Conservation (phyloP, 2,329 filamentous ascomycete genomes). For the Chaetomium strumarium region DNA sequence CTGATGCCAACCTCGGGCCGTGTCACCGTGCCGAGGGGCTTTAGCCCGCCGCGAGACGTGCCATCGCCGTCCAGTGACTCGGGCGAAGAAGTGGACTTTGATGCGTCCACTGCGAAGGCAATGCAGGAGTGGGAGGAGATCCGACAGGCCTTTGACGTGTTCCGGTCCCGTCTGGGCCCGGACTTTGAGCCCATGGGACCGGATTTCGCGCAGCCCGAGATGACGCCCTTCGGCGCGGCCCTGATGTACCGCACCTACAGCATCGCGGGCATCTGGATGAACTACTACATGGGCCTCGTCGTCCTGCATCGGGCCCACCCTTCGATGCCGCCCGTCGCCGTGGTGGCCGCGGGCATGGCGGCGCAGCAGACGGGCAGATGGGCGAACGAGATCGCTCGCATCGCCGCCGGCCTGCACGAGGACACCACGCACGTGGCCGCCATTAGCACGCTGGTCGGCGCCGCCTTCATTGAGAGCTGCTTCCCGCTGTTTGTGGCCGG, state of each 20-base stretch:
- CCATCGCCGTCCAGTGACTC: constrained; percentile 37
- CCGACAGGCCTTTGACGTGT: constrained; percentile 60
- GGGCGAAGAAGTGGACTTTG: constrained; percentile 52
- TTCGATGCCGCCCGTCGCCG: constrained; percentile 82
- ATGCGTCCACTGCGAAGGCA: constrained; percentile 61
- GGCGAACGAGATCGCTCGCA: constrained; percentile 71
- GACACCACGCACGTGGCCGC: constrained; percentile 46
- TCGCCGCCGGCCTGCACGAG: constrained; percentile 65
- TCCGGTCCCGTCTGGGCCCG: constrained; percentile 60
- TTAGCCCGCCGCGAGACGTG: constrained; percentile 42
- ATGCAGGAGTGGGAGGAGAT: constrained; percentile 75
- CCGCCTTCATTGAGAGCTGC: constrained; percentile 73
- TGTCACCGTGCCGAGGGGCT: constrained; percentile 48
- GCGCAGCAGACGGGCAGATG: constrained; percentile 64
- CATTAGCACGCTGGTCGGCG: constrained; percentile 72
- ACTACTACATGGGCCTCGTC: constrained; percentile 80
- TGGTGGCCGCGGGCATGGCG: constrained; percentile 76
- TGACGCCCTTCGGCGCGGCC: constrained; percentile 76
- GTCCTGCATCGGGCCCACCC: constrained; percentile 78
- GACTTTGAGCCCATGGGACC: constrained; percentile 70
- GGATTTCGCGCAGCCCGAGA: constrained; percentile 55
- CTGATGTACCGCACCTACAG: constrained; percentile 78
- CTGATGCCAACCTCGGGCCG: constrained; percentile 49
- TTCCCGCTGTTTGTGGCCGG: constrained; percentile 84
- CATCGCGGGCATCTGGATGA: constrained; percentile 83